Conservation (phyloP, 805 yeast genomes). For the Metschnikowia kunwiensis region DNA sequence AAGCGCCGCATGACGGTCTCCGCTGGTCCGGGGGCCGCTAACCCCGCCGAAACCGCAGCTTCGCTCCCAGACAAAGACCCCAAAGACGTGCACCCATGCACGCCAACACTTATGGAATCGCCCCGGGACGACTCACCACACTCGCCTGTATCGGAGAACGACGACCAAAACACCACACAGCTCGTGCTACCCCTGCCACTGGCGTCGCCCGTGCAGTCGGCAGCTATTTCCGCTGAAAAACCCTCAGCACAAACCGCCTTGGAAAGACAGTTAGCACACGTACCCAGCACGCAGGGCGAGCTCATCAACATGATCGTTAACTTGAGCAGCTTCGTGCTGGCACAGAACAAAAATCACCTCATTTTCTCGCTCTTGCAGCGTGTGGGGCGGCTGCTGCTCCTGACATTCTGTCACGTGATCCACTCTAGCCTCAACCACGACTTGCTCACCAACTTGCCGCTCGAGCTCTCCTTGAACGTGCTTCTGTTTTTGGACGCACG, state of each 20-base stretch:
- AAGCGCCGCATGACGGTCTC: conserved; percentile 33
- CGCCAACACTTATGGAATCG: conserved; percentile 8
- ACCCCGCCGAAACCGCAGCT: not conserved
- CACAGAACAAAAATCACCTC: conserved; percentile 46
- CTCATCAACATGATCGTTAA: conserved; percentile 37
- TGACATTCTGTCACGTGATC: conserved; percentile 53
- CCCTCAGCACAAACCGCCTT: conserved; percentile 24
- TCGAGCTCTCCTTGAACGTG: conserved; percentile 67
- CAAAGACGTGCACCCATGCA: conserved; percentile 7
- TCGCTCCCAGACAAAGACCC: conserved; percentile 1
- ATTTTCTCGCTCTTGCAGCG: conserved; percentile 54
- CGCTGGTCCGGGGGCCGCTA: not conserved
- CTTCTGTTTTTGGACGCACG: conserved; percentile 60
- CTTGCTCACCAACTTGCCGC: conserved; percentile 64
- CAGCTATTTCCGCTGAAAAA: conserved; percentile 12
- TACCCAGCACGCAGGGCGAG: conserved; percentile 32
- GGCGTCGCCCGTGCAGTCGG: conserved; percentile 49
- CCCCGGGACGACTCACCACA: conserved; percentile 29
- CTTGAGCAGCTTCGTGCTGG: conserved; percentile 39
- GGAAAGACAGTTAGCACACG: conserved; percentile 17
- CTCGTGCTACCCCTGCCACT: conserved; percentile 70
- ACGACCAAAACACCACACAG: conserved; percentile 38
- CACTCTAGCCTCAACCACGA: conserved; percentile 66
- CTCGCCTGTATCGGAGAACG: conserved; percentile 37
- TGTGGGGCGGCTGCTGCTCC: conserved; percentile 58